phyloP scores from a whole-genome alignment of 2,329 filamentous ascomycete genomes.

The Aspergillus neoniger region DNA sequence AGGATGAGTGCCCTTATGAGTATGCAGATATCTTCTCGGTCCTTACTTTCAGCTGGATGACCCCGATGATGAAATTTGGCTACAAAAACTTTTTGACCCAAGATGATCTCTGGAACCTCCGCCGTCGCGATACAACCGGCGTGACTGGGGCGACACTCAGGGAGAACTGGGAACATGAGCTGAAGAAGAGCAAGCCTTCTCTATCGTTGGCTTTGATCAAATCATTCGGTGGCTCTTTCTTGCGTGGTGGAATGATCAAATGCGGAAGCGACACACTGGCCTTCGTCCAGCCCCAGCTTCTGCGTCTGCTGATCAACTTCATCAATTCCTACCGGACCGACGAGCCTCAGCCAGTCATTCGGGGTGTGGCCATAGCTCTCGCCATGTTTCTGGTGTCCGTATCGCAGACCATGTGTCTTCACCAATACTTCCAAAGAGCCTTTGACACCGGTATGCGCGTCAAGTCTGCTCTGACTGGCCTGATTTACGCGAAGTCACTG shows the following conservation, averaged over 20 bases:
- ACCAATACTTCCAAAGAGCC: conserved; percentile 95
- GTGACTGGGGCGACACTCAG: conserved; percentile 71
- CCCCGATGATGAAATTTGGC: conserved; percentile 91
- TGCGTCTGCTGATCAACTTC: conserved; percentile 81
- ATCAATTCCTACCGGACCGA: conserved; percentile 71
- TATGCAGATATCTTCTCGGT: conserved; percentile 93
- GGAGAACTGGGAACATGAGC: conserved; percentile 73
- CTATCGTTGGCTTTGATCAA: conserved; percentile 84
- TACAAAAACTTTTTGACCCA: conserved; percentile 91
- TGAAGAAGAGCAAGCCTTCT: conserved; percentile 73
- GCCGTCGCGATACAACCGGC: conserved; percentile 76
- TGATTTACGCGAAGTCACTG: conserved; percentile 91
- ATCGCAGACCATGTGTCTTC: conserved; percentile 83
- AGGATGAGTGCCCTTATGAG: conserved; percentile 72
- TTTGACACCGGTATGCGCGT: conserved; percentile 97
- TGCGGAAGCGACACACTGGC: conserved; percentile 80
- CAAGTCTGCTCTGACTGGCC: conserved; percentile 83
- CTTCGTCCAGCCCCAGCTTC: conserved; percentile 87
- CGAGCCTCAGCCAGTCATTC: conserved; percentile 72
- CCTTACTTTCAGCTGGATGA: conserved; percentile 98
- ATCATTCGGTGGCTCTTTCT: conserved; percentile 83
- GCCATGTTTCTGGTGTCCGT: conserved; percentile 89
- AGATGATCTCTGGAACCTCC: conserved; percentile 91
- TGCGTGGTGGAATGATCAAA: conserved; percentile 82
- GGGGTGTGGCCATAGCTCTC: conserved; percentile 83